These are phyloP conservation scores for Aleurites moluccanus DNA, from an alignment of 441 rosid genomes.

Conservation along the genomic window DNA sequence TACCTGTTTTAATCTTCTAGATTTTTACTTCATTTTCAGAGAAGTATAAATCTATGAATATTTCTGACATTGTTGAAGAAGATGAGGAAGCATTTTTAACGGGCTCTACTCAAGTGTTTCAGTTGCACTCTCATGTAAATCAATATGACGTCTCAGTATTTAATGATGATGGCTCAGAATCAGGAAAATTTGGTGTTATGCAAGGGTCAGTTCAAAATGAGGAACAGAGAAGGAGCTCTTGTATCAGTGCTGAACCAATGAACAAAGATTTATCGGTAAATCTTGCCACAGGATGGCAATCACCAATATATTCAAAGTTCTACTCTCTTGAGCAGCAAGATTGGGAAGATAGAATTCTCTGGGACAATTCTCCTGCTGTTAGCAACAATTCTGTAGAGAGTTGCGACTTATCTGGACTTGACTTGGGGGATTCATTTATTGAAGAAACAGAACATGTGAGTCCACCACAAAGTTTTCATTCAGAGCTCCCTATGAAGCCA, in stretches of 20 bases:
- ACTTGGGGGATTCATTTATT: slow-evolving; percentile 33
- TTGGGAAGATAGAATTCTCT: slow-evolving; percentile 87
- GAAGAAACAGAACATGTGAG: slow-evolving; percentile 39
- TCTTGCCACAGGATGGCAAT: slow-evolving; percentile 51
- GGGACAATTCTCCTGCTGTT: slow-evolving; percentile 68
- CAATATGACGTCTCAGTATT: slow-evolving; percentile 45
- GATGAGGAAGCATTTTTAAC: slow-evolving; percentile 83
- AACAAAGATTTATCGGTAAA: slow-evolving; percentile 44
- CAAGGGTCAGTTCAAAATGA: slow-evolving; percentile 40
- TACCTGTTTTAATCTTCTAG: slow-evolving; percentile 11
- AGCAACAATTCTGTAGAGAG: slow-evolving; percentile 48
- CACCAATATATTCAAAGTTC: slow-evolving; percentile 45
- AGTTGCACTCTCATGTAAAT: slow-evolving; percentile 34
- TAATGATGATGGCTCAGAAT: slow-evolving; percentile 37
- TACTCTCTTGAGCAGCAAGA: slow-evolving; percentile 87
- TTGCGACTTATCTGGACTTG: slow-evolving; percentile 44
- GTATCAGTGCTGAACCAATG: slow-evolving; percentile 68
- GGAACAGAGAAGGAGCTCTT: slow-evolving; percentile 44
- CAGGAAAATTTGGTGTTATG: slow-evolving; percentile 36
- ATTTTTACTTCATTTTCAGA: slow-evolving; percentile 49
- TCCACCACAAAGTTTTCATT: slow-evolving; percentile 33
- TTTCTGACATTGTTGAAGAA: slow-evolving; percentile 77
- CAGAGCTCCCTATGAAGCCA: slow-evolving; percentile 31
- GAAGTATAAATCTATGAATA: slow-evolving; percentile 51
- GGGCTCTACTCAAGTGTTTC: slow-evolving; percentile 47